Conservation (phyloP, 1,284 basidiomycete genomes). For the Fomitopsis pinicola region DNA sequence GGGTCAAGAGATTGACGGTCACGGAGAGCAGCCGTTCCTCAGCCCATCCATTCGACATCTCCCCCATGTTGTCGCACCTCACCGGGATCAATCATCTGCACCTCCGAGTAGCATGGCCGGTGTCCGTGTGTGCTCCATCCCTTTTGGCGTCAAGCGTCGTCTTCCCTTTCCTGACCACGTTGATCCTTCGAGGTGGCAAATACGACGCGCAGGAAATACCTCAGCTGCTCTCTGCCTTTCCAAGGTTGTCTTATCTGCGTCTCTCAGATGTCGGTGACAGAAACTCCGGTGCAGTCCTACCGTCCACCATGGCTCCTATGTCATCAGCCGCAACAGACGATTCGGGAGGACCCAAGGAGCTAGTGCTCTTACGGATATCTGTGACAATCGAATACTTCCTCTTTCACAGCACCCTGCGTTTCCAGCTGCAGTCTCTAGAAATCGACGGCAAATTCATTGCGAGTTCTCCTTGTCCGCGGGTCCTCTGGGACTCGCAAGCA, state of each 20-base stretch:
- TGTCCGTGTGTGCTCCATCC: neutral
- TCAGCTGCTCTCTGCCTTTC: neutral
- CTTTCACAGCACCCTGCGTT: neutral
- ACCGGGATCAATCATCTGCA: neutral
- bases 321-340: neutral
- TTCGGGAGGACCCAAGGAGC: neutral
- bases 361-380: neutral
- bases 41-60: neutral
- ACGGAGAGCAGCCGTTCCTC: neutral
- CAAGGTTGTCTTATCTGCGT: neutral
- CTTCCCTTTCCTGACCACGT: neutral
- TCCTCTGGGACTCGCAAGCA: neutral
- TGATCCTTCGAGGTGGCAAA: neutral
- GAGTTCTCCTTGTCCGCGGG: neutral
- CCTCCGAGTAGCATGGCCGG: neutral
- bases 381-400: neutral
- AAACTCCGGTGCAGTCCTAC: neutral
- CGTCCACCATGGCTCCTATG: neutral
- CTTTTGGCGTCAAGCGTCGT: neutral
- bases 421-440: neutral
- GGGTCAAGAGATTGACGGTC: neutral
- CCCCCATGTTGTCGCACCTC: neutral
- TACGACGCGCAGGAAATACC: neutral
- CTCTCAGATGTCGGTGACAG: neutral
- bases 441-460: neutral